Conservation (phyloP, 225 moss, liverwort and hornwort species). For the Polytrichum commune region DNA sequence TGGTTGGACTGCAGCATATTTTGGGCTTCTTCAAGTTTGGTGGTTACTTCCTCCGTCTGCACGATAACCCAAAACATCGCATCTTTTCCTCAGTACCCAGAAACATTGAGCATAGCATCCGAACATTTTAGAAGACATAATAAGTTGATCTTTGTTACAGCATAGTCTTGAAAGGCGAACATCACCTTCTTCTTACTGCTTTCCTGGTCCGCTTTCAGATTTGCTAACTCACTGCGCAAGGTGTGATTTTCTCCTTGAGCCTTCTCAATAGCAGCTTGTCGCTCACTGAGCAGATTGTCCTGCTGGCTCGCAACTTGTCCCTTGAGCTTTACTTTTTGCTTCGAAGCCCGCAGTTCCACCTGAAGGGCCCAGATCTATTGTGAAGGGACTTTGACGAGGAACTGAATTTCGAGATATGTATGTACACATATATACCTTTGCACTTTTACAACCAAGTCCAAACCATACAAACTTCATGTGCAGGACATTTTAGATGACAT, state of each 20-base stretch:
- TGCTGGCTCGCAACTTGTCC: constrained; percentile 92
- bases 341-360: constrained; percentile 87
- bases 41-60: constrained; percentile 72
- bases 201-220: constrained; percentile 67
- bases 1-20: constrained; percentile 87
- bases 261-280: constrained; percentile 85
- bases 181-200: constrained; percentile 77
- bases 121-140: too few species aligned
- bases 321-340: constrained; percentile 94
- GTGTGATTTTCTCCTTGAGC: constrained; percentile 62
- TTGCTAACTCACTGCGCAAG: constrained; percentile 71
- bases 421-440: too few species aligned
- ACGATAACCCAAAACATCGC: constrained; percentile 11
- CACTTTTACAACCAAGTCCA: too few species aligned
- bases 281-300: constrained; percentile 82
- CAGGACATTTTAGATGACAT: too few species aligned
- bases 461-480: too few species aligned
- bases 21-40: constrained; percentile 87
- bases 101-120: neutral
- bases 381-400: too few species aligned
- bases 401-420: too few species aligned
- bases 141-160: neutral
- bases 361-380: constrained; percentile 22
- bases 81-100: constrained; percentile 4
- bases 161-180: neutral